phyloP scores from a whole-genome alignment of 768 basidiomycete species.

The Auricularia cornea region DNA sequence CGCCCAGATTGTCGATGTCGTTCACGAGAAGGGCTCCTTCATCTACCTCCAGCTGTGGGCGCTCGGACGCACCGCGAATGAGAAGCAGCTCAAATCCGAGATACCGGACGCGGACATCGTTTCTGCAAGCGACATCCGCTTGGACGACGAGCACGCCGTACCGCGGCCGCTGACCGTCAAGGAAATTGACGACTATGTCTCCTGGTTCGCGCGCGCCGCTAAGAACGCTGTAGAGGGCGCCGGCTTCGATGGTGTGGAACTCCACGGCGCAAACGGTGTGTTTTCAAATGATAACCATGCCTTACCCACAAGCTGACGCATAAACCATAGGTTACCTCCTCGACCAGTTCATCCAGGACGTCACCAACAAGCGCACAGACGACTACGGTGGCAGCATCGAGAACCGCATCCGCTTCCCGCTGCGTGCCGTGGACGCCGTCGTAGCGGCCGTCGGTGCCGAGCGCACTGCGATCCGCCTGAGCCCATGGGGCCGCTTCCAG shows the following conservation, averaged over 20 bases:
- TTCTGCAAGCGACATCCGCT: not conserved
- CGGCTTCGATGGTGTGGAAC: slow-evolving; percentile 62
- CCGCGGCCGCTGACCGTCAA: slow-evolving; percentile 37
- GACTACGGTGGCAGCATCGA: slow-evolving; percentile 39
- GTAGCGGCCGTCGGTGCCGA: slow-evolving; percentile 28
- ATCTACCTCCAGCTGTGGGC: slow-evolving; percentile 56
- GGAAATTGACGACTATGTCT: slow-evolving; percentile 43
- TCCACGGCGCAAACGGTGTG: slow-evolving; percentile 21
- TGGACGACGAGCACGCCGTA: not conserved
- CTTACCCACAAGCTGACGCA: not conserved
- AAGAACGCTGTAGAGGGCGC: slow-evolving; percentile 43
- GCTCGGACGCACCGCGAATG: slow-evolving; percentile 35
- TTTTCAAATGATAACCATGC: not conserved
- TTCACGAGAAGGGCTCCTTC: slow-evolving; percentile 44
- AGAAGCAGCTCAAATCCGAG: not conserved
- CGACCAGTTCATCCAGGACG: slow-evolving; percentile 32
- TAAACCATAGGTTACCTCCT: slow-evolving; percentile 19
- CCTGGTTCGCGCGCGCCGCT: slow-evolving; percentile 47
- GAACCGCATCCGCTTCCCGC: slow-evolving; percentile 35
- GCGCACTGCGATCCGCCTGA: slow-evolving; percentile 28
- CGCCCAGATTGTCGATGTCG: slow-evolving; percentile 43
- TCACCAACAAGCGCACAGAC: slow-evolving; percentile 33
- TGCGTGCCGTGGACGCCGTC: slow-evolving; percentile 31
- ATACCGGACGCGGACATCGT: not conserved
- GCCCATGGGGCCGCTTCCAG: slow-evolving; percentile 10